Conservation (phyloP, 768 basidiomycete species). For the Gymnopilus junonius region DNA sequence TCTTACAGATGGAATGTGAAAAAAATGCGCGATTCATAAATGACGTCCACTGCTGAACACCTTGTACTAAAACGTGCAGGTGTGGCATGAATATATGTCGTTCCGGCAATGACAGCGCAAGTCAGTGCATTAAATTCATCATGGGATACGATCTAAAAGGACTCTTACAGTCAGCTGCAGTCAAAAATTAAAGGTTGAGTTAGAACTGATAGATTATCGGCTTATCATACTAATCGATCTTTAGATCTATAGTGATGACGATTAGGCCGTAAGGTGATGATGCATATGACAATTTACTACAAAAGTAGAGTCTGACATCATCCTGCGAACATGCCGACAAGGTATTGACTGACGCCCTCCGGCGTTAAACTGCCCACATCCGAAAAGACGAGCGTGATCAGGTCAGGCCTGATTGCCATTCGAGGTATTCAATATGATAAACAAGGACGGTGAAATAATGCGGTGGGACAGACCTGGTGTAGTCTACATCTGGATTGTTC, state of each 20-base stretch:
- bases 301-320: constrained; percentile 31
- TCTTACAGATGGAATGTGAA: constrained; percentile 1
- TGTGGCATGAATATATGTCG: constrained; percentile 9
- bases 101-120: constrained; percentile 18
- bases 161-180: constrained; percentile 23
- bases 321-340: constrained; percentile 93
- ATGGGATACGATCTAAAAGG: constrained; percentile 20
- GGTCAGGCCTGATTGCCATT: constrained; percentile 67
- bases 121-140: constrained; percentile 14
- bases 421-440: constrained; percentile 12
- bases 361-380: constrained; percentile 94
- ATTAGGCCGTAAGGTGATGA: constrained; percentile 19
- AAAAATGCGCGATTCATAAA: constrained; percentile 1
- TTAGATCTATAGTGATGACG: constrained; percentile 20
- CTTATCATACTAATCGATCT: constrained; percentile 41
- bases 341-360: constrained; percentile 92
- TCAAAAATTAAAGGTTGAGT: constrained; percentile 22
- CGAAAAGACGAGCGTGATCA: constrained; percentile 92
- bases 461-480: constrained; percentile 69
- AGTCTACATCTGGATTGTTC: constrained; percentile 91
- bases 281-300: constrained; percentile 19
- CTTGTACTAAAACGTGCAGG: constrained; percentile 7
- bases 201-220: constrained; percentile 35
- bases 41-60: neutral
- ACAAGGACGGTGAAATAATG: constrained; percentile 2